phyloP scores from a whole-genome alignment of 2,329 filamentous ascomycete genomes.

The Pestalotiopsis sp. region DNA sequence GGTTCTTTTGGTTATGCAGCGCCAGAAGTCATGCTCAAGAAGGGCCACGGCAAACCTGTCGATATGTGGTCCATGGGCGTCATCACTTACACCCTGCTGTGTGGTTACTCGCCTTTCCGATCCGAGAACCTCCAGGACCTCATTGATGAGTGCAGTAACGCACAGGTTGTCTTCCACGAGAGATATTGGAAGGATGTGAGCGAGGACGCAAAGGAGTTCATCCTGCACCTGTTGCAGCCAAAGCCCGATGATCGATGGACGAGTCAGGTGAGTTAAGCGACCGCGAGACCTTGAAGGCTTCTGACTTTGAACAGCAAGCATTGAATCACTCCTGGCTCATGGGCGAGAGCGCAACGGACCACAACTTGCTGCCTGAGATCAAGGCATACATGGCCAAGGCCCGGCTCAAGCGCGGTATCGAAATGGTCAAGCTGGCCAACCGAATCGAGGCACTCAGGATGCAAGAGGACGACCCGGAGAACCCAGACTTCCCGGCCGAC shows the following conservation, averaged over 20 bases:
- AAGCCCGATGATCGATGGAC: conserved; percentile 76
- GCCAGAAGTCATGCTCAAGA: conserved; percentile 97
- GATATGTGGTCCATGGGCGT: conserved; percentile 99
- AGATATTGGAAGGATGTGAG: conserved; percentile 99
- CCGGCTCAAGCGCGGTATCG: conserved; percentile 88
- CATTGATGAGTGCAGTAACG: conserved; percentile 88
- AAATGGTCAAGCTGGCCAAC: conserved; percentile 94
- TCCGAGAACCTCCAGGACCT: conserved; percentile 91
- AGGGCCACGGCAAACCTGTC: conserved; percentile 95
- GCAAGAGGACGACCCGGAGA: conserved; percentile 81
- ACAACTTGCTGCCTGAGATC: conserved; percentile 97
- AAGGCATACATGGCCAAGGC: conserved; percentile 90
- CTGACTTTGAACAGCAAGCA: conserved; percentile 58
- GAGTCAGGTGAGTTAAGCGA: conserved; percentile 62
- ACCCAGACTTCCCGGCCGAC: conserved; percentile 72
- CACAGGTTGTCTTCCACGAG: conserved; percentile 90
- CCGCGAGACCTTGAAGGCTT: background rate
- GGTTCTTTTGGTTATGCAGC: conserved; percentile 98
- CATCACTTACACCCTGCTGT: conserved; percentile 97
- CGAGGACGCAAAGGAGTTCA: conserved; percentile 93
- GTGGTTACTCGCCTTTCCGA: conserved; percentile 96
- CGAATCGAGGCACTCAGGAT: conserved; percentile 93
- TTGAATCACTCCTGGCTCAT: conserved; percentile 86
- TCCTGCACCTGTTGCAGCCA: conserved; percentile 77
- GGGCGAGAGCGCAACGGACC: conserved; percentile 87